Conservation (phyloP, 2,329 filamentous ascomycete genomes). For the Colletotrichum theobromicola region DNA sequence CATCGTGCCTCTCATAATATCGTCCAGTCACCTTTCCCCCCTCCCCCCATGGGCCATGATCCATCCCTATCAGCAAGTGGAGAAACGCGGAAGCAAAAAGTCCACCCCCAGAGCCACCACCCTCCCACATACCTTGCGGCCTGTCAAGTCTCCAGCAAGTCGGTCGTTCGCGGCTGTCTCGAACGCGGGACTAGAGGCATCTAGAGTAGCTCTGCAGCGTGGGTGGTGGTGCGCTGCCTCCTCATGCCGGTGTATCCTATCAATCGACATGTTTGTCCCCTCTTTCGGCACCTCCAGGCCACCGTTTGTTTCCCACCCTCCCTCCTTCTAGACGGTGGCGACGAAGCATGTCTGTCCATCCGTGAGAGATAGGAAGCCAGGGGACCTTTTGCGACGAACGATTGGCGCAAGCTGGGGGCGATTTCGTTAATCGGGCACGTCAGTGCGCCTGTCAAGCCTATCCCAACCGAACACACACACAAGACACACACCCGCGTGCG, state of each 20-base stretch:
- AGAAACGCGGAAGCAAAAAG: not conserved
- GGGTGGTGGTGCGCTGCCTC: not conserved
- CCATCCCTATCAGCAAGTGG: slow-evolving; percentile 11
- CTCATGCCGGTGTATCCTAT: slow-evolving; percentile 4
- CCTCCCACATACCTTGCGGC: not conserved
- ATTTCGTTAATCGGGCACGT: slow-evolving; percentile 2
- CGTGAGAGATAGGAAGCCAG: not conserved
- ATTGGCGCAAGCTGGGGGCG: not conserved
- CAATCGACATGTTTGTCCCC: not conserved
- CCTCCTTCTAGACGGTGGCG: slow-evolving; percentile 7
- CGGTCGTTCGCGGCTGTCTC: not conserved
- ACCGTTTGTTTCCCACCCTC: not conserved
- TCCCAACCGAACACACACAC: not conserved
- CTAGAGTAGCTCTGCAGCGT: not conserved
- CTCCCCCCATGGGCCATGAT: not conserved
- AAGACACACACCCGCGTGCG: too few species aligned
- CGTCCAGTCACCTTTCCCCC: not conserved
- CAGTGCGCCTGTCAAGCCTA: not conserved
- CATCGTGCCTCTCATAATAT: not conserved
- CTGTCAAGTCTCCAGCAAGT: not conserved
- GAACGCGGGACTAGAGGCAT: not conserved
- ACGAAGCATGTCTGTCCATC: not conserved
- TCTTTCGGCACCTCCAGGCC: not conserved
- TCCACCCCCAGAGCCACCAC: slow-evolving; percentile 1
- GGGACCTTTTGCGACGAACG: not conserved